Conservation (phyloP, 2,329 filamentous ascomycete species). For the Venturia pyrina region DNA sequence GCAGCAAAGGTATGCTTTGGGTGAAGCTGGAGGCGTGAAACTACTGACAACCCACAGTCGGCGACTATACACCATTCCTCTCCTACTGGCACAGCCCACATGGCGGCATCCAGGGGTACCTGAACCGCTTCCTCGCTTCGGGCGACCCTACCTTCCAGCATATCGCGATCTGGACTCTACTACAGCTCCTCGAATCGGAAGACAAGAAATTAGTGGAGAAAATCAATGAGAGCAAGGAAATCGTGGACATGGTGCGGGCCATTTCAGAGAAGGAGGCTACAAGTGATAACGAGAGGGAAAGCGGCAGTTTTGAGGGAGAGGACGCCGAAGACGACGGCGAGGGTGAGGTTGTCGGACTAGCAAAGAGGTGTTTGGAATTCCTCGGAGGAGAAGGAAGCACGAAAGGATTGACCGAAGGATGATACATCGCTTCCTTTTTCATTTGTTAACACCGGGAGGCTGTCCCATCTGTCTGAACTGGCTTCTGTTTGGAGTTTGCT, state of each 20-base stretch:
- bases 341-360: conserved; percentile 82
- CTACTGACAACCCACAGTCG: conserved; percentile 49
- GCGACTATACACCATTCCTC: conserved; percentile 93
- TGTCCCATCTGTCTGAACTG: background rate
- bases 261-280: conserved; percentile 85
- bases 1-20: conserved; percentile 69
- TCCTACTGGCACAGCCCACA: conserved; percentile 88
- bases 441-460: background rate
- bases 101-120: conserved; percentile 90
- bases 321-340: conserved; percentile 13
- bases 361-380: conserved; percentile 80
- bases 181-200: conserved; percentile 91
- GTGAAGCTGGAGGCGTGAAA: background rate
- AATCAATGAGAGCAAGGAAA: conserved; percentile 82
- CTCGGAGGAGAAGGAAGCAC: conserved; percentile 41
- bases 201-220: conserved; percentile 80
- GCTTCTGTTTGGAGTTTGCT: background rate
- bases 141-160: conserved; percentile 97
- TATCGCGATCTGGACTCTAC: conserved; percentile 95
- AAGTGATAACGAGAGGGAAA: conserved; percentile 47
- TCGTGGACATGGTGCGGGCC: conserved; percentile 81
- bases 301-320: conserved; percentile 51
- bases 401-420: background rate
- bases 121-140: conserved; percentile 84
- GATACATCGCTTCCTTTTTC: background rate